Percentiles rank a stretch among this genome's conserved stretches.
These are phyloP conservation scores for Monosporozyma siamensis DNA, from an alignment of 805 yeast species.

Conservation along the genomic window DNA sequence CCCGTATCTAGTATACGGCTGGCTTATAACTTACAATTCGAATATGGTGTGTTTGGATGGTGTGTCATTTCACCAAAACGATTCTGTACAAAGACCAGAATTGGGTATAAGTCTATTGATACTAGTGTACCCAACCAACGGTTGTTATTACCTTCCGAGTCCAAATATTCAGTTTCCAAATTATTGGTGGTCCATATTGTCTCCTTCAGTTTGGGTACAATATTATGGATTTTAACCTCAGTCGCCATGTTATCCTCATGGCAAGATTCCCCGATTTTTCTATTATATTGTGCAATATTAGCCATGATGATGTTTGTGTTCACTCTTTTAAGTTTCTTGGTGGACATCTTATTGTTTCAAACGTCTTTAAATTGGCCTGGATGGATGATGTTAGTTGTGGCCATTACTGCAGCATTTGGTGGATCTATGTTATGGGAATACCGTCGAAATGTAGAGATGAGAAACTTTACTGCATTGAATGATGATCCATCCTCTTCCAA, in stretches of 20 bases:
- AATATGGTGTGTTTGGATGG: conserved; percentile 65
- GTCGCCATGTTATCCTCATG: conserved; percentile 33
- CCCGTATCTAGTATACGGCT: conserved; percentile 49
- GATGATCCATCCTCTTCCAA: background rate
- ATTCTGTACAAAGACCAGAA: conserved; percentile 12
- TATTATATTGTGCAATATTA: conserved; percentile 42
- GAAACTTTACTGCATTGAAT: conserved; percentile 14
- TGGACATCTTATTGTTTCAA: conserved; percentile 70
- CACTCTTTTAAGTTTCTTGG: conserved; percentile 63
- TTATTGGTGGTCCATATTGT: conserved; percentile 61
- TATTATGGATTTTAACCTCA: conserved; percentile 36
- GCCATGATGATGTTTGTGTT: conserved; percentile 62
- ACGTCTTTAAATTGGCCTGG: conserved; percentile 75
- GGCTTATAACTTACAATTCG: conserved; percentile 39
- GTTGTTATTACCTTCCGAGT: conserved; percentile 47
- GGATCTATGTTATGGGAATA: conserved; percentile 62
- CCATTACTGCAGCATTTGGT: conserved; percentile 53
- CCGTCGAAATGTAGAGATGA: conserved; percentile 49
- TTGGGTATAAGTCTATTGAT: conserved; percentile 15
- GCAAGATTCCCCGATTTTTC: conserved; percentile 32
- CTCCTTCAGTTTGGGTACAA: conserved; percentile 44
- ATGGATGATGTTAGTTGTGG: conserved; percentile 69
- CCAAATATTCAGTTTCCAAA: conserved; percentile 49
- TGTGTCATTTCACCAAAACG: conserved; percentile 31
- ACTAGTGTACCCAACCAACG: conserved; percentile 31